phyloP scores from a whole-genome alignment of 2,329 filamentous ascomycete species.

The Emergomyces pasteurianus region DNA sequence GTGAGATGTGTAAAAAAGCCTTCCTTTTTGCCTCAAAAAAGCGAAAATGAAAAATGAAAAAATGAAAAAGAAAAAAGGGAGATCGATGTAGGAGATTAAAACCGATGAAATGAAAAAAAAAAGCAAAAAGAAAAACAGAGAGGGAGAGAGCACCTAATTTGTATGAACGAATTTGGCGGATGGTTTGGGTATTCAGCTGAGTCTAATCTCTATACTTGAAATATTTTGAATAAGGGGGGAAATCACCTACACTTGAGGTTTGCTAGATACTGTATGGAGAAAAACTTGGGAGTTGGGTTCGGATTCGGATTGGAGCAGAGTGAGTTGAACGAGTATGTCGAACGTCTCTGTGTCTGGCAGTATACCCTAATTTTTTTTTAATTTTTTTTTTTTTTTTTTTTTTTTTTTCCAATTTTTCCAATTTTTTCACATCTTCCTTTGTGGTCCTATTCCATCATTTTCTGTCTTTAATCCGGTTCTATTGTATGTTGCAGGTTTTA shows the following conservation, averaged over 20 bases:
- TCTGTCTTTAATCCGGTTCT: background rate
- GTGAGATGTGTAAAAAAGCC: slow-evolving; percentile 10
- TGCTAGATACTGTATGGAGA: too few species aligned
- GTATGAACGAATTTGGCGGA: too few species aligned
- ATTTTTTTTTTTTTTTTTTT: background rate
- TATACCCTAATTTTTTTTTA: background rate
- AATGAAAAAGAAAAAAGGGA: background rate
- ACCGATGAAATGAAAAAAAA: background rate
- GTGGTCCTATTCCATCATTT: background rate
- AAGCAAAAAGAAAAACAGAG: background rate
- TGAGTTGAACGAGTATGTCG: background rate
- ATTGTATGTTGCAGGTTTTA: too few species aligned
- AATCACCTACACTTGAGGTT: too few species aligned
- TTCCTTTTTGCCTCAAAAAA: background rate
- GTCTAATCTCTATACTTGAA: too few species aligned
- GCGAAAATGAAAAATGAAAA: background rate
- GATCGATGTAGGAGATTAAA: background rate
- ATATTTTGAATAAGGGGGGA: too few species aligned
- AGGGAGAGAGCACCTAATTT: background rate
- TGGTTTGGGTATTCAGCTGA: too few species aligned
- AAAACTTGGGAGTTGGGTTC: background rate
- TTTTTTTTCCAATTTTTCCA: background rate
- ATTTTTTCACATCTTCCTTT: background rate
- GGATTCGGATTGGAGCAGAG: background rate
- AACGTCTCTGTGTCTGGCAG: background rate